These are phyloP conservation scores for Saxophila tyrrhenica DNA, from an alignment of 495 filamentous ascomycete genomes.

Conservation along the genomic window DNA sequence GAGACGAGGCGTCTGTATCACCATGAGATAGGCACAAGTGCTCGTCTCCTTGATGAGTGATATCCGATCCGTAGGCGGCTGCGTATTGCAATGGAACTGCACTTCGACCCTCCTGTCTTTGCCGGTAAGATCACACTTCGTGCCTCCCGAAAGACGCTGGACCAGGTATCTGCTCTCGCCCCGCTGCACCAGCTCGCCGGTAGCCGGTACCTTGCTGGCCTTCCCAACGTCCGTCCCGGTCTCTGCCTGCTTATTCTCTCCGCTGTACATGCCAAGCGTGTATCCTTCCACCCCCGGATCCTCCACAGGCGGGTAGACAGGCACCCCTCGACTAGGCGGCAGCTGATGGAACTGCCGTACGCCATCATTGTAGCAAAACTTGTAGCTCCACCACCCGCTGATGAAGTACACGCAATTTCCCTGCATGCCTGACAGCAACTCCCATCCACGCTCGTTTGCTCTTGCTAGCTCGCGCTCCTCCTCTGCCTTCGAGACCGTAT, in stretches of 20 bases:
- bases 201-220: slow-evolving; percentile 16
- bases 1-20: slow-evolving; percentile 83
- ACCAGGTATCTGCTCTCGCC: slow-evolving; percentile 85
- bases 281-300: slow-evolving; percentile 71
- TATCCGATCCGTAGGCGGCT: slow-evolving; percentile 58
- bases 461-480: slow-evolving; percentile 76
- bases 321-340: slow-evolving; percentile 49
- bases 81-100: slow-evolving; percentile 86
- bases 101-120: slow-evolving; percentile 76
- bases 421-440: slow-evolving; percentile 78
- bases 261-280: slow-evolving; percentile 54
- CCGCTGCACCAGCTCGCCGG: slow-evolving; percentile 37
- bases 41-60: slow-evolving; percentile 91
- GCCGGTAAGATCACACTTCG: slow-evolving; percentile 83
- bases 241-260: slow-evolving; percentile 22
- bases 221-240: slow-evolving; percentile 20
- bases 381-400: slow-evolving; percentile 94
- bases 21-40: slow-evolving; percentile 90
- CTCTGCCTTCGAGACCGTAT: slow-evolving; percentile 46
- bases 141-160: slow-evolving; percentile 74
- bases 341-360: slow-evolving; percentile 89
- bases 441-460: slow-evolving; percentile 75
- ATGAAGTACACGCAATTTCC: slow-evolving; percentile 83
- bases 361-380: slow-evolving; percentile 80
- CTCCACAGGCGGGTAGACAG: slow-evolving; percentile 58